Evolutionary conservation across 2,329 filamentous ascomycete species (phyloP), one percentile per base, ranked within the genome.

Genomic region (Phialemoniopsis sp.): DNA sequence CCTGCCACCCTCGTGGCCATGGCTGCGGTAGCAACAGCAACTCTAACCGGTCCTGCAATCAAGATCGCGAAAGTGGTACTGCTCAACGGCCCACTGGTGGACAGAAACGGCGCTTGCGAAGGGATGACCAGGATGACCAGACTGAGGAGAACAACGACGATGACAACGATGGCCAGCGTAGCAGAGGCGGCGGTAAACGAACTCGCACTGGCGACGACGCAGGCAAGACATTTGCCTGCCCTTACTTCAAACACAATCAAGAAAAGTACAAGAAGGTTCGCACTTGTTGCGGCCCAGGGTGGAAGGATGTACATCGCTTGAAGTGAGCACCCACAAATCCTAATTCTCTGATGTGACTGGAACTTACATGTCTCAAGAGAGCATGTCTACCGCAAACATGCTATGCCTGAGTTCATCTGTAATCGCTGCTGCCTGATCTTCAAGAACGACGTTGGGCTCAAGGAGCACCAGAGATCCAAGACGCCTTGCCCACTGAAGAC

Each of bases 401-500:
- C 46, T 18, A 33, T 42, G 13, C 45, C 47, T 13, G 53, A 48
- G 26, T 47, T 47, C 21, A 39, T 41, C 8, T 58, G 56, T 29
- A 52, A 47, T 8, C 48, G 54, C 13, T 58, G 56, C 32, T 46
- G 52, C 16, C 42, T 48, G 16, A 38, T 39, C 4, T 56, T 57
- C 42, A 44, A 48, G 3, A 48, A 46, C 26, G 43, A 50, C 10
- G 45, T 47, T 3, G 36, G 34, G 3, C 48, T 57, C 29, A 40
- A 50, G 5, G 29, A 34, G 3, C 56, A 58, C 39, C 51, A 53
- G 33, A 47, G 55, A 5, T 38, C 46, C 4, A 37, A 47, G 7
- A 41, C 35, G 9, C 38, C 47, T 17, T 73, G 69, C 45, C 72
- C 72, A 10, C 49, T 63, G n/a, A 60, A 65, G 19, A 57, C 78